A percentile compares a stretch with the other conserved stretches of the same genome.
Conservation (phyloP, 306 rosid genomes). For the Alnus rubra region DNA sequence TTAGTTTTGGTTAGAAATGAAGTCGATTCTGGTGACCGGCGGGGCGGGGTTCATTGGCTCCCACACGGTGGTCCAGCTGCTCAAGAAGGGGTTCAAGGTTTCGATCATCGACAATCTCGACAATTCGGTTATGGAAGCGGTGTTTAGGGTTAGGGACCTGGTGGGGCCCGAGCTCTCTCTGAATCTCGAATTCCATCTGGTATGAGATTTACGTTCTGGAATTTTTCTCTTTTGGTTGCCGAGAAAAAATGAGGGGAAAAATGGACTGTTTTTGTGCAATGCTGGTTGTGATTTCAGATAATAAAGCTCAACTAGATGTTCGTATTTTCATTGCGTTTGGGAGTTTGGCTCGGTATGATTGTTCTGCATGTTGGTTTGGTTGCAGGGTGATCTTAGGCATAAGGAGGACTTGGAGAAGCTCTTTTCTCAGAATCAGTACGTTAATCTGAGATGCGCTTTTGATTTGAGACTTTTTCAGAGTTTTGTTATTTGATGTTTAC, state of each 20-base stretch:
- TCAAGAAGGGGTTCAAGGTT: conserved; percentile 60
- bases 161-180: conserved; percentile 75
- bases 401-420: conserved; percentile 76
- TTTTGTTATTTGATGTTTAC: neutral
- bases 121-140: conserved; percentile 69
- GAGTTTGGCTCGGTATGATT: neutral
- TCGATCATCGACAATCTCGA: conserved; percentile 72
- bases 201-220: conserved; percentile 1
- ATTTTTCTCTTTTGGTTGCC: neutral
- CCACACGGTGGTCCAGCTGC: conserved; percentile 92
- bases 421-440: conserved; percentile 62
- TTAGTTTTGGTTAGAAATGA: conserved; percentile 19
- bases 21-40: conserved; percentile 78
- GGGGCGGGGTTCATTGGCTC: conserved; percentile 91
- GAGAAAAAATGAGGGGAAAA: neutral
- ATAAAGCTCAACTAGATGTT: neutral
- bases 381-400: conserved; percentile 76
- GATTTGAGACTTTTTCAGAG: neutral
- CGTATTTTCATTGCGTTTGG: neutral
- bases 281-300: conserved; percentile 5
- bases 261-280: neutral
- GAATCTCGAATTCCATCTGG: conserved; percentile 70
- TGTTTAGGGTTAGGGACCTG: conserved; percentile 62
- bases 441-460: neutral
- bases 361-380: neutral